phyloP scores from a whole-genome alignment of 352 stramenopile species.

The Phytophthora pluvialis region DNA sequence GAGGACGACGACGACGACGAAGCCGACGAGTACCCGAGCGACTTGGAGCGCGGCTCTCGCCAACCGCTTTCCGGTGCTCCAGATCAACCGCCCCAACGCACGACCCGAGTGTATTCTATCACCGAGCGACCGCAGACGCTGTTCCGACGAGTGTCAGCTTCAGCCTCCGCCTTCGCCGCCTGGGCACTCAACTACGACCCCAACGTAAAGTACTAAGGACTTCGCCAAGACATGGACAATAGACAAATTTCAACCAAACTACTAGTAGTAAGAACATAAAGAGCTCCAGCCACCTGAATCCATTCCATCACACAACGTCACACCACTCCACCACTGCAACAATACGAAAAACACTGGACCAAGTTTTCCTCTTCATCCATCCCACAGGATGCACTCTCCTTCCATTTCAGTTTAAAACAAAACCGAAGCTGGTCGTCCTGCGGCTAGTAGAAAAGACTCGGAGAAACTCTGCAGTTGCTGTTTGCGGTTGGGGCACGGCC shows the following conservation, averaged over 20 bases:
- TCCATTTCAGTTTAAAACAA: conserved; percentile 27
- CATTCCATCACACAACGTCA: no score
- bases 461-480: conserved; percentile 30
- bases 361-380: conserved; percentile 28
- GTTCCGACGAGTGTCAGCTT: conserved; percentile 36
- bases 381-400: conserved; percentile 19
- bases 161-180: conserved; percentile 35
- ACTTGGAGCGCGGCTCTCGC: conserved; percentile 17
- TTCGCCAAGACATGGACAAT: neutral
- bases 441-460: neutral
- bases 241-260: neutral
- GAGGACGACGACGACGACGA: conserved; percentile 36
- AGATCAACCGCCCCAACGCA: conserved; percentile 17
- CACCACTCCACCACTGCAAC: no score
- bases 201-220: conserved; percentile 34
- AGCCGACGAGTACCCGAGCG: conserved; percentile 28
- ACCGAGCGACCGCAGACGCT: conserved; percentile 36
- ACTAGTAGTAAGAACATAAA: no score
- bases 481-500: conserved; percentile 19
- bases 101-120: conserved; percentile 37
- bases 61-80: conserved; percentile 16
- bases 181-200: conserved; percentile 47
- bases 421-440: conserved; percentile 18
- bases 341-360: neutral
- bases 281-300: no score